These are phyloP conservation scores for Heteromeles arbutifolia DNA, from an alignment of 306 rosid genomes.

Conservation along the genomic window DNA sequence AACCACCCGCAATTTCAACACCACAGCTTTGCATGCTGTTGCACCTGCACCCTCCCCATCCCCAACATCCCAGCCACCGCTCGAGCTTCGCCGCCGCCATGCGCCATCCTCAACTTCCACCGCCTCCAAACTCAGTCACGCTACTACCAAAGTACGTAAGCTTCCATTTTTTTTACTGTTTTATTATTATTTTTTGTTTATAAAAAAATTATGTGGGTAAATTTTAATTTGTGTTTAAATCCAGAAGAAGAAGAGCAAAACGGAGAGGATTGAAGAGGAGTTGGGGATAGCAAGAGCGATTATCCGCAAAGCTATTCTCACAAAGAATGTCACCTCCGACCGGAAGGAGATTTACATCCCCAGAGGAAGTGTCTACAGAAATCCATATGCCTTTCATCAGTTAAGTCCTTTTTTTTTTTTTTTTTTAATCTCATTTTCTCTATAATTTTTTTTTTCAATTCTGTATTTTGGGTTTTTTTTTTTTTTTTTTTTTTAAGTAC, in stretches of 20 bases:
- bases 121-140: background rate
- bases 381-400: conserved; percentile 26
- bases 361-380: conserved; percentile 16
- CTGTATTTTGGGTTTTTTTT: background rate
- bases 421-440: background rate
- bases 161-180: background rate
- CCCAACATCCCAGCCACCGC: background rate
- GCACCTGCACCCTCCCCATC: conserved; percentile 5
- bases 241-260: conserved; percentile 2
- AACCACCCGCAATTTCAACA: background rate
- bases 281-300: conserved; percentile 9
- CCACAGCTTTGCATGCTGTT: background rate
- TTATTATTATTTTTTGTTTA: background rate
- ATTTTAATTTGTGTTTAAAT: background rate
- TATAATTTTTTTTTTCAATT: background rate
- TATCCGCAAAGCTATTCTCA: conserved; percentile 1
- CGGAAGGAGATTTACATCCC: conserved; percentile 14
- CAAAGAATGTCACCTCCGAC: conserved; percentile 10
- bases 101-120: background rate
- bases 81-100: background rate
- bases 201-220: background rate
- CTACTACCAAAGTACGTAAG: background rate
- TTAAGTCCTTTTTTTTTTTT: background rate
- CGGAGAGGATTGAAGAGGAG: conserved; percentile 16
- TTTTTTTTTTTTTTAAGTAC: no score